Evolutionary conservation across 495 filamentous ascomycete species (phyloP).

Genomic region (Penicillium riverlandense): DNA sequence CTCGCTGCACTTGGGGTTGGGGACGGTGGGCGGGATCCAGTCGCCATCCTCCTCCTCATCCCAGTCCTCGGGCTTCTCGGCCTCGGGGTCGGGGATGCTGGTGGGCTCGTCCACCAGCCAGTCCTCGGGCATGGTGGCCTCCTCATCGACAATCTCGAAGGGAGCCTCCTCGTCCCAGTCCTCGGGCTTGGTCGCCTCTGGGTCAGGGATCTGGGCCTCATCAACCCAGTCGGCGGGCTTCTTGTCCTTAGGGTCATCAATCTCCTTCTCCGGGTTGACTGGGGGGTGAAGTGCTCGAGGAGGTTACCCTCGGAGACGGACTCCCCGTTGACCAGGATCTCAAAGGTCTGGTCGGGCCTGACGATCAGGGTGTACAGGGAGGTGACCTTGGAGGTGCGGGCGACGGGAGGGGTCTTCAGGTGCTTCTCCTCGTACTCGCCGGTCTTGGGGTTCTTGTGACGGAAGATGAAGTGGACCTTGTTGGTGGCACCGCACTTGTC

Average conservation of each 20-base stretch:
- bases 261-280: slow-evolving; percentile 93
- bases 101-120: slow-evolving; percentile 92
- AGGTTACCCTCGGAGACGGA: slow-evolving; percentile 81
- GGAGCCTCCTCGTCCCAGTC: slow-evolving; percentile 99
- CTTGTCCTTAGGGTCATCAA: slow-evolving; percentile 90
- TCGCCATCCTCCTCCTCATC: slow-evolving; percentile 99
- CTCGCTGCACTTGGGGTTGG: slow-evolving; percentile 94
- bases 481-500: slow-evolving; percentile 99
- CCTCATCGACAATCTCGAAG: slow-evolving; percentile 89
- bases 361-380: slow-evolving; percentile 95
- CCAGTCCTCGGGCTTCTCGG: slow-evolving; percentile 99
- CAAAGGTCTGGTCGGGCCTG: slow-evolving; percentile 88
- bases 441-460: slow-evolving; percentile 99
- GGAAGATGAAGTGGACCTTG: slow-evolving; percentile 99
- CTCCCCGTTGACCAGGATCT: slow-evolving; percentile 85
- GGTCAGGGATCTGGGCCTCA: slow-evolving; percentile 80
- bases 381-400: slow-evolving; percentile 82
- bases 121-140: slow-evolving; percentile 85
- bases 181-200: slow-evolving; percentile 89
- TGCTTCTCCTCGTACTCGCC: slow-evolving; percentile 99
- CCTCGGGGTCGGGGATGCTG: slow-evolving; percentile 88
- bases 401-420: slow-evolving; percentile 72
- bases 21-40: slow-evolving; percentile 87
- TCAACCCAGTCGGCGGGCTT: slow-evolving; percentile 98
- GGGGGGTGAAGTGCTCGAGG: slow-evolving; percentile 90